A percentile compares a stretch with the other conserved stretches of the same genome.
phyloP scores from a whole-genome alignment of 1,284 basidiomycete genomes.

The Rhodotorula sp. region DNA sequence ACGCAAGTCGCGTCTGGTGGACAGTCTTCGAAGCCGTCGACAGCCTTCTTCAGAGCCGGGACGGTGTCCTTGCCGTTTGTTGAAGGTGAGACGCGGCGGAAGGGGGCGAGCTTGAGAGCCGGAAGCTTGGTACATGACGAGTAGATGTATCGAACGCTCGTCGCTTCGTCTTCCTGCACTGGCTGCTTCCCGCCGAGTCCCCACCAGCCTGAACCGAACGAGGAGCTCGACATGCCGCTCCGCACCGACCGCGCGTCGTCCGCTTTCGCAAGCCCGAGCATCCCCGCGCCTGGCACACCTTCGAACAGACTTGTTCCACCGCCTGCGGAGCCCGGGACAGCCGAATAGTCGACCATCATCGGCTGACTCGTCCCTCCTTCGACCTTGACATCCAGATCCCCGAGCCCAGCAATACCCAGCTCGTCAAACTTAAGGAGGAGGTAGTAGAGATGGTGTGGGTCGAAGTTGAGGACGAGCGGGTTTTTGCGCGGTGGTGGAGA shows the following conservation, averaged over 20 bases:
- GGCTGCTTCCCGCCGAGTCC: slow-evolving; percentile 52
- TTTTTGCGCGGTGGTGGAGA: slow-evolving; percentile 1
- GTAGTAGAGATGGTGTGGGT: slow-evolving; percentile 82
- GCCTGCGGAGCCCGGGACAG: slow-evolving; percentile 42
- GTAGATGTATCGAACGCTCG: slow-evolving; percentile 74
- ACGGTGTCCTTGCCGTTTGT: slow-evolving; percentile 44
- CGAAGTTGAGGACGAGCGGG: slow-evolving; percentile 62
- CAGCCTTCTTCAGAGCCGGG: slow-evolving; percentile 47
- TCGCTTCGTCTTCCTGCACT: slow-evolving; percentile 59
- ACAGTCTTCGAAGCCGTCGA: slow-evolving; percentile 68
- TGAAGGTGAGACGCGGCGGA: slow-evolving; percentile 45
- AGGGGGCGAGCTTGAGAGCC: slow-evolving; percentile 55
- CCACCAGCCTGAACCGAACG: slow-evolving; percentile 70
- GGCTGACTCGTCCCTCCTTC: slow-evolving; percentile 64
- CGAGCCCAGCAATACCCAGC: slow-evolving; percentile 63
- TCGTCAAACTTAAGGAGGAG: slow-evolving; percentile 81
- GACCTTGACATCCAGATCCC: slow-evolving; percentile 74
- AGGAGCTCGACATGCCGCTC: slow-evolving; percentile 70
- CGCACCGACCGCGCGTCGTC: slow-evolving; percentile 29
- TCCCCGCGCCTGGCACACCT: slow-evolving; percentile 47
- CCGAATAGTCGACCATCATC: slow-evolving; percentile 64
- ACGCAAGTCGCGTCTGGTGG: slow-evolving; percentile 70
- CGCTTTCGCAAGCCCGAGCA: slow-evolving; percentile 57
- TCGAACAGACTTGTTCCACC: slow-evolving; percentile 55
- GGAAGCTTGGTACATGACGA: slow-evolving; percentile 84